A percentile compares a stretch with the other conserved stretches of the same genome.
These are phyloP conservation scores for Wickerhamiella hasegawae DNA, from an alignment of 805 yeast genomes.

Conservation along the genomic window DNA sequence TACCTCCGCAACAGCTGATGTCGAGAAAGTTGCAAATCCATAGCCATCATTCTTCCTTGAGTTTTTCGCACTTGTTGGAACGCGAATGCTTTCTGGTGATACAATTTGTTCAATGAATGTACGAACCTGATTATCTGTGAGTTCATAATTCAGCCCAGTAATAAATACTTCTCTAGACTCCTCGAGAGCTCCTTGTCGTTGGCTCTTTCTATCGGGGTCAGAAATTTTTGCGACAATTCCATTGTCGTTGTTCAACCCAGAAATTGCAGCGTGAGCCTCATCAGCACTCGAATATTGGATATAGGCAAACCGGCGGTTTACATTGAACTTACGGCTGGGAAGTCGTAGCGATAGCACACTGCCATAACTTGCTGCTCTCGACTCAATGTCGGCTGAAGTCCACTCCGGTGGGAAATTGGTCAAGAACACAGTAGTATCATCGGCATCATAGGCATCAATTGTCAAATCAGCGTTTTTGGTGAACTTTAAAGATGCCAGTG, in stretches of 20 bases:
- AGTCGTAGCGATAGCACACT: conserved; percentile 1
- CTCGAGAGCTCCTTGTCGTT: background rate
- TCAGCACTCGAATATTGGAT: conserved; percentile 1
- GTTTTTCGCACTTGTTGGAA: background rate
- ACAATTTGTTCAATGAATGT: background rate
- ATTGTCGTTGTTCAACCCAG: background rate
- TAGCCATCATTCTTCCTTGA: conserved; percentile 1
- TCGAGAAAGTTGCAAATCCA: conserved; percentile 11
- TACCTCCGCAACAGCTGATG: background rate
- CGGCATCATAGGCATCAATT: background rate
- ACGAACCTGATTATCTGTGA: background rate
- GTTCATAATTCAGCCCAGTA: conserved; percentile 2
- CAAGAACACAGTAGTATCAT: conserved; percentile 2
- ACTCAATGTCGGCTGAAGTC: background rate
- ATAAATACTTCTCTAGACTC: conserved; percentile 4
- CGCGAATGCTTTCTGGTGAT: conserved; percentile 1
- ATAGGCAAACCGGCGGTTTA: conserved; percentile 1
- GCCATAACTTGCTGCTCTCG: conserved; percentile 1
- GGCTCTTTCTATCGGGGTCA: background rate
- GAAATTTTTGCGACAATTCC: conserved; percentile 2
- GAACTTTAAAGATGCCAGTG: background rate
- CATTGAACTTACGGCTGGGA: background rate
- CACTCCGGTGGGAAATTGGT: conserved; percentile 2
- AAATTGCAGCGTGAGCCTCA: background rate
- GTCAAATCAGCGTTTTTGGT: background rate